Conservation (phyloP, 192 early-diverging fungal species). For the Backusella australiensis region DNA sequence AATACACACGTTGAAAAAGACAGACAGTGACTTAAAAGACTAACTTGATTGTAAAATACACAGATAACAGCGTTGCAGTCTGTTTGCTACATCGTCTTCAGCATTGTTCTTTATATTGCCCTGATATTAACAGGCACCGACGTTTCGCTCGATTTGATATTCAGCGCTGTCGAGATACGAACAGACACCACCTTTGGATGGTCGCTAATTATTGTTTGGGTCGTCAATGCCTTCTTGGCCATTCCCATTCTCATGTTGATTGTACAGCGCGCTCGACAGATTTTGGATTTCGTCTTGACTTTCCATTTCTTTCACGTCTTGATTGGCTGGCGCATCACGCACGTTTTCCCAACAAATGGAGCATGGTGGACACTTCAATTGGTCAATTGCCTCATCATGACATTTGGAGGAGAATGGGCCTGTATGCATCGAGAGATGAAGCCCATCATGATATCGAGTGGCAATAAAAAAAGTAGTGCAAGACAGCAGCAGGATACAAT, state of each 20-base stretch:
- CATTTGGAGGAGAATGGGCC: conserved; percentile 75
- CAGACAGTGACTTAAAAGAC: neutral
- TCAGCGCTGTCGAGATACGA: conserved; percentile 56
- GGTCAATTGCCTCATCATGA: conserved; percentile 54
- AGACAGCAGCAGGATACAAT: neutral
- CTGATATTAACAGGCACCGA: conserved; percentile 59
- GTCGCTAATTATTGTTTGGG: conserved; percentile 60
- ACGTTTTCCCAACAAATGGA: conserved; percentile 57
- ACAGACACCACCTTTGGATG: conserved; percentile 67
- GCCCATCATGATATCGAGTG: conserved; percentile 55
- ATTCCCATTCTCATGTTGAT: conserved; percentile 52
- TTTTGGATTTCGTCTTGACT: conserved; percentile 77
- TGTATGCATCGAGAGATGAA: conserved; percentile 82
- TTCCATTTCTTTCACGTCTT: conserved; percentile 68
- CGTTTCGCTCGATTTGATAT: conserved; percentile 66
- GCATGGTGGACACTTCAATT: conserved; percentile 69
- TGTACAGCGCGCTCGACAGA: conserved; percentile 73
- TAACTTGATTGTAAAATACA: neutral
- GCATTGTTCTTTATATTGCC: conserved; percentile 46
- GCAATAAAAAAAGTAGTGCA: neutral
- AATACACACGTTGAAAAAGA: neutral
- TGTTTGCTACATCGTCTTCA: conserved; percentile 55
- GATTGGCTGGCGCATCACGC: conserved; percentile 53
- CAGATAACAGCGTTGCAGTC: conserved; percentile 58
- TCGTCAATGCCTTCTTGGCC: conserved; percentile 59